Conservation (phyloP, 1,284 basidiomycete genomes). For the Sphaerobolus stellatus region DNA sequence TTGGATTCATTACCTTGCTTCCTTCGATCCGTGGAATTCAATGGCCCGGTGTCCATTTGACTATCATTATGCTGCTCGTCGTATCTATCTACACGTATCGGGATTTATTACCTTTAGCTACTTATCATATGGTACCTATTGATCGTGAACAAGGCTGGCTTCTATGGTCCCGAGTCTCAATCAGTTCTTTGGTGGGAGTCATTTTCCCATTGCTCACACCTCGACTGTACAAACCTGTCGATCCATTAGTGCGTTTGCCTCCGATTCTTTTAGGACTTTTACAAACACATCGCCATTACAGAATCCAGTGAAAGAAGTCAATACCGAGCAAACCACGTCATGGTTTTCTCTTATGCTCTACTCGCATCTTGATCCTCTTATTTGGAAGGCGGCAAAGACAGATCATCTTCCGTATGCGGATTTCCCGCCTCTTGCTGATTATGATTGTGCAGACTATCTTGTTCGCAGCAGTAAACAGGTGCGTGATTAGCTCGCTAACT, state of each 20-base stretch:
- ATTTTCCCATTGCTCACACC: slow-evolving; percentile 43
- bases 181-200: slow-evolving; percentile 34
- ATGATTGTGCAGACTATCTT: slow-evolving; percentile 45
- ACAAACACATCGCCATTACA: slow-evolving; percentile 21
- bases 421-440: slow-evolving; percentile 60
- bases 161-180: slow-evolving; percentile 20
- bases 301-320: slow-evolving; percentile 45
- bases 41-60: slow-evolving; percentile 33
- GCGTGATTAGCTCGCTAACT: slow-evolving; percentile 14
- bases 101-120: slow-evolving; percentile 64
- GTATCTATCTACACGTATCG: slow-evolving; percentile 54
- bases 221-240: slow-evolving; percentile 42
- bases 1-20: slow-evolving; percentile 5
- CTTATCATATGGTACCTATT: slow-evolving; percentile 37
- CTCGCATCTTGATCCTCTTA: slow-evolving; percentile 55
- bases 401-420: slow-evolving; percentile 43
- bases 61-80: slow-evolving; percentile 36
- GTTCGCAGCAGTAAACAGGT: slow-evolving; percentile 40
- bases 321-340: slow-evolving; percentile 68
- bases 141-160: slow-evolving; percentile 37
- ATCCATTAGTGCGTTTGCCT: slow-evolving; percentile 25
- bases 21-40: slow-evolving; percentile 27
- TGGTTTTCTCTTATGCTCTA: slow-evolving; percentile 55
- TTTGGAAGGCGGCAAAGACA: slow-evolving; percentile 45
- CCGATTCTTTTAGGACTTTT: no score